Base-by-base conservation (phyloP, 257 asterid species). In the Solanum neorickii region DNA sequence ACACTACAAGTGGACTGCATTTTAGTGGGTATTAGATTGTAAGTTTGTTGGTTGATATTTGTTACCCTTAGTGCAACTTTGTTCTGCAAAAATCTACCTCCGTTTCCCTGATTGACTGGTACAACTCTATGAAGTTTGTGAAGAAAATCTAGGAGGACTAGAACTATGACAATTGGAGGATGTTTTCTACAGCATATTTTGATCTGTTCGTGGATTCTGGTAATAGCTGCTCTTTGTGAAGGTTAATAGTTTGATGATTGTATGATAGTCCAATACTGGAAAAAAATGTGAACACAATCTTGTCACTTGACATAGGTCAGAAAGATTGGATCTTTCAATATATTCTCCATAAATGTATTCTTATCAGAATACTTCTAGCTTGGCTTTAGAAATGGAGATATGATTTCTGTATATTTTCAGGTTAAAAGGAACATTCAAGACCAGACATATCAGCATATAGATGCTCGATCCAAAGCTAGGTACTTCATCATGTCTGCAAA, bases 401-500 rank as follows among this genome's bases (percentile, higher is more conserved):
- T 82, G 18, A 82, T 82, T 47, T 62, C 13, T 77, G 62, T 65
- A 27, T 82, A 75, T n/a, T 89, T 87, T 87, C 92, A 92, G 94
- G 89, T 91, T 72, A 87, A 80, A 87, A 83, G 87, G 91, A 91
- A 91, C 87, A 88, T 91, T 77, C 90, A 91, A 87, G 92, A 88
- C 31, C 87, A 91, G 88, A 56, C 91, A 31, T 90, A 90, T 90
- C 90, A 92, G 83, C 94, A 87, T 77, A 72, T 92, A 75, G 94
- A 92, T 89, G 94, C 94, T 56, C 94, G 94, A 16, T 88, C 93
- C 33, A 91, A 90, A 78, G 89, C 93, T 86, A 91, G 93, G 94
- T 92, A 90, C 80, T 82, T 49, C 85, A 82, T 82, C 6, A 49
- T 31, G 31, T 31, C 69, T 52, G 46, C 20, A 12, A 82, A 49